A percentile compares a stretch with the other conserved stretches of the same genome.
phyloP scores from a whole-genome alignment of 257 asterid species.

The Gynochthodes officinalis region DNA sequence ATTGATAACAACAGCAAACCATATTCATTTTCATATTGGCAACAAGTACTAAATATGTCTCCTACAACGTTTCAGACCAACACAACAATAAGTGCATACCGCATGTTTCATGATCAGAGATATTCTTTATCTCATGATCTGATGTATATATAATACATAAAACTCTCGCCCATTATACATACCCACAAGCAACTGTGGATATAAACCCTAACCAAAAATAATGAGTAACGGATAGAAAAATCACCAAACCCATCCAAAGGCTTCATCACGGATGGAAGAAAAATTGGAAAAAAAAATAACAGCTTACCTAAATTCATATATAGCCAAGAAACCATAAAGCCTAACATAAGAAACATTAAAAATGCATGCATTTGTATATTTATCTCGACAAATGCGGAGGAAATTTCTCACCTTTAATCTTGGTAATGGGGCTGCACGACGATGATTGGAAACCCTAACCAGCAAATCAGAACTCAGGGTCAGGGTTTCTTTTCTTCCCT shows the following conservation, averaged over 20 bases:
- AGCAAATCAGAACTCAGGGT: not conserved
- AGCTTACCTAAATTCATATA: not conserved
- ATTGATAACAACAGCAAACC: not conserved
- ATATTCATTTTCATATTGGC: not conserved
- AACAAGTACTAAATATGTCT: not conserved
- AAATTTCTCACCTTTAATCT: constrained; percentile 5
- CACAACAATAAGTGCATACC: not conserved
- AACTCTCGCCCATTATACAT: not conserved
- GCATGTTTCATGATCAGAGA: not conserved
- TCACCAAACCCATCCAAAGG: not conserved
- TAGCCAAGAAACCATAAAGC: not conserved
- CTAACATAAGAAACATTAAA: not conserved
- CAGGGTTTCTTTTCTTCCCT: not conserved
- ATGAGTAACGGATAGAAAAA: not conserved
- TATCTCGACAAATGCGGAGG: not conserved
- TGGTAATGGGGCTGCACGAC: not conserved
- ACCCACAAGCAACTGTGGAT: not conserved
- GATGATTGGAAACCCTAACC: constrained; percentile 21
- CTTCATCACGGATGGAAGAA: not conserved
- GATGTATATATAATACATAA: not conserved
- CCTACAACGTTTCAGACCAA: not conserved
- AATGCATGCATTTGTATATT: not conserved
- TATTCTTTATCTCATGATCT: too few relatives aligned
- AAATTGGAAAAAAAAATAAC: not conserved
- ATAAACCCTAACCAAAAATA: not conserved